phyloP scores from a whole-genome alignment of 805 yeast genomes.

The Brettanomyces bruxellensis region DNA sequence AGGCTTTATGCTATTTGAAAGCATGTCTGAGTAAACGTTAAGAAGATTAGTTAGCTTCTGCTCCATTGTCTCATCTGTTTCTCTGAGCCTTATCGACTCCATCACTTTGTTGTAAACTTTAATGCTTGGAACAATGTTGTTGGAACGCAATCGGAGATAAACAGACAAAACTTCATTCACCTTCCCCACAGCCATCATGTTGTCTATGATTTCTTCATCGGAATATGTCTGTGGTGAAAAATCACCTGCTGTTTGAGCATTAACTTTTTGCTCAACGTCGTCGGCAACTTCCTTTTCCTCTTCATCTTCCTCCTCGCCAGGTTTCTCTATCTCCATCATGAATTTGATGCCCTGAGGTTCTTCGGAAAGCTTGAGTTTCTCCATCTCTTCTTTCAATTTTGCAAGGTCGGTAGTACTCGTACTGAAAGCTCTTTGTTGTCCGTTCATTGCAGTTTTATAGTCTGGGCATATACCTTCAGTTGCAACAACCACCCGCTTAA shows the following conservation, averaged over 20 bases:
- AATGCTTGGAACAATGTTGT: conserved; percentile 37
- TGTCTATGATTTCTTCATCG: conserved; percentile 18
- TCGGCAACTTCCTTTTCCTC: conserved; percentile 1
- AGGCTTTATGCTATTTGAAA: conserved; percentile 48
- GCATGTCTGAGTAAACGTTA: conserved; percentile 60
- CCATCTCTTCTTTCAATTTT: conserved; percentile 10
- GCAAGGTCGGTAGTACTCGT: conserved; percentile 6
- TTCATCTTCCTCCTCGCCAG: background rate
- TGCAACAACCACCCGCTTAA: conserved; percentile 19
- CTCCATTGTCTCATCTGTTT: conserved; percentile 47
- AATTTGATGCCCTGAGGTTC: background rate
- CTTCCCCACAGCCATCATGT: conserved; percentile 14
- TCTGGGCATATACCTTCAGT: conserved; percentile 3
- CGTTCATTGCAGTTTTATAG: background rate
- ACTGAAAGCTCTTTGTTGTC: conserved; percentile 4
- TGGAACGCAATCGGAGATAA: conserved; percentile 22
- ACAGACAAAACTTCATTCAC: conserved; percentile 27
- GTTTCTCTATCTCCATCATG: background rate
- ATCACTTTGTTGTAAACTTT: conserved; percentile 47
- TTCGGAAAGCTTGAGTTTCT: conserved; percentile 5
- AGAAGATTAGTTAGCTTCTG: conserved; percentile 52
- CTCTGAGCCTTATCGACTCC: conserved; percentile 42
- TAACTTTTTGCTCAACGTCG: background rate
- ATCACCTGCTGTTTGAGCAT: background rate
- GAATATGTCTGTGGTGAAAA: conserved; percentile 5